A percentile compares a stretch with the other conserved stretches of the same genome.
Evolutionary conservation across 257 asterid genomes (phyloP).

Genomic region (Paraleonurus japonicus): DNA sequence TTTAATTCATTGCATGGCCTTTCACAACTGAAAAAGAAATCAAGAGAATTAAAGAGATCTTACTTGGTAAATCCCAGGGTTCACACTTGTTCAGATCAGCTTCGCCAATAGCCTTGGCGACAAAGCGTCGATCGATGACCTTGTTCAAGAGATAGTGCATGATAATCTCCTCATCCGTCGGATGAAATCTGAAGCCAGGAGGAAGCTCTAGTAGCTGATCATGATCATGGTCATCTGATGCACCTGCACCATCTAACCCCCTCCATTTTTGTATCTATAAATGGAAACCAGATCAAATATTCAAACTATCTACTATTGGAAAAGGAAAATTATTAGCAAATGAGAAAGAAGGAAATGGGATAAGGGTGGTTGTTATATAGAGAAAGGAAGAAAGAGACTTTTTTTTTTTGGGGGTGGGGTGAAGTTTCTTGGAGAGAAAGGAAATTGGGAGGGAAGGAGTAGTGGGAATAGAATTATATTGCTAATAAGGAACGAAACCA

Average conservation of each 20-base stretch:
- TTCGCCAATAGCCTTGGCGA: slow-evolving; percentile 62
- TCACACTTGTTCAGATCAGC: slow-evolving; percentile 89
- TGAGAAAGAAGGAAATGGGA: slow-evolving; percentile 43
- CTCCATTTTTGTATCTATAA: slow-evolving; percentile 31
- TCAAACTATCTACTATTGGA: not conserved
- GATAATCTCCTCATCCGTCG: slow-evolving; percentile 83
- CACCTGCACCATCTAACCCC: slow-evolving; percentile 29
- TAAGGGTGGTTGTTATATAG: slow-evolving; percentile 39
- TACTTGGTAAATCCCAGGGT: slow-evolving; percentile 96
- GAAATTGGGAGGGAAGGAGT: slow-evolving; percentile 29
- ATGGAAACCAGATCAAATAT: not conserved
- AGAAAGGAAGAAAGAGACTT: slow-evolving; percentile 21
- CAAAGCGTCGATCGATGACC: slow-evolving; percentile 50
- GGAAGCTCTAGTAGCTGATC: slow-evolving; percentile 48
- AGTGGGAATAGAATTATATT: slow-evolving; percentile 40
- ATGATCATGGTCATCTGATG: slow-evolving; percentile 27
- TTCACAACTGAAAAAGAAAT: no score
- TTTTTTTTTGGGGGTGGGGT: not conserved
- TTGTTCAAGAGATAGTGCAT: slow-evolving; percentile 58
- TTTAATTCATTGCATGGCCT: no score
- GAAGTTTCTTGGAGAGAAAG: slow-evolving; percentile 57
- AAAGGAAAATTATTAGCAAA: slow-evolving; percentile 31
- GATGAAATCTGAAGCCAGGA: slow-evolving; percentile 83
- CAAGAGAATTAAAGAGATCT: not conserved
- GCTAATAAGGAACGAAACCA: slow-evolving; percentile 37